Evolutionary conservation across 306 rosid species (phyloP), one percentile per base, ranked within the genome.

Genomic region (Herpetospermum pedunculosum): DNA sequence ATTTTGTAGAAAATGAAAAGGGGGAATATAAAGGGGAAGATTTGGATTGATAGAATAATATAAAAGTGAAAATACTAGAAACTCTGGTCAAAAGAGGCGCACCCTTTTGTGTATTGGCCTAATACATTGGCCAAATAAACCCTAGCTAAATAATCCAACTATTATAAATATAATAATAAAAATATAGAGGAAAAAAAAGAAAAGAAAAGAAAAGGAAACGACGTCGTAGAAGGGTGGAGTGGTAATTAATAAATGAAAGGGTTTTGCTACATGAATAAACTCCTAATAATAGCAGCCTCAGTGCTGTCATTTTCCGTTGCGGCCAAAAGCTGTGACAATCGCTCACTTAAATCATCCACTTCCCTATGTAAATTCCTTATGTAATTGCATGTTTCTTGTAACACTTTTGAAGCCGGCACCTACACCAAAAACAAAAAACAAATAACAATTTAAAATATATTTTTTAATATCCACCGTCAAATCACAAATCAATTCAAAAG

Each of bases 301-400:
- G 76, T 47, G 4, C 47, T 48, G 47, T 50, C 63, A 6, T 46
- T 21, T 49, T 72, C 48, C 0, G 76, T 72, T 11, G 64, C 14
- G 2, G 60, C 76, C 21, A 72, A 32, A 52, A 72, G 59, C 6
- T 50, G 47, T 3, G 76, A 32, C 63, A 72, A 32, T 5, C 64
- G 11, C 19, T 72, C 76, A 8, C 76, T 72, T 21, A 72, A 50
- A 50, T 72, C 76, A 50, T 53, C 63, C 44, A 72, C 63, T 8
- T 72, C 64, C 5, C 63, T 18, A 2, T 48, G 60, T 12, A 72
- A 72, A 16, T 15, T 72, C 25, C 76, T 72, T 72, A 72, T 72
- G 76, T 72, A 72, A 16, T 72, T 72, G 76, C 76, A 72, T 6
- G 63, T 72, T 37, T 72, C 76, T 38, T 50, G 76, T 6, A 72